Evolutionary conservation across 768 basidiomycete species (phyloP).

Genomic region (Leccinum uliginosum): DNA sequence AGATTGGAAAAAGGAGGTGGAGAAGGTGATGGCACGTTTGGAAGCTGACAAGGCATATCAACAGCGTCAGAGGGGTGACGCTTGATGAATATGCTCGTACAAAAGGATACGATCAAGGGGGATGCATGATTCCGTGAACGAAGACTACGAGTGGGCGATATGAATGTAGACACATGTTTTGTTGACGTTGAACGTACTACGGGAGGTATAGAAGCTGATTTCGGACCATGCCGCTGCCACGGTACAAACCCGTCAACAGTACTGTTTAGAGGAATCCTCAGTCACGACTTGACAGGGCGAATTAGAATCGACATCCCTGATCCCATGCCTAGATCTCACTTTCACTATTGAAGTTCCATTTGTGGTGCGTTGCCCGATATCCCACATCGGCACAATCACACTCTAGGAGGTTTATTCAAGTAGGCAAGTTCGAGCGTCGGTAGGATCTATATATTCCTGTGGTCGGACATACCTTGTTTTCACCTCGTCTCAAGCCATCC

Average conservation of each 20-base stretch:
- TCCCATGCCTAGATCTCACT: not conserved
- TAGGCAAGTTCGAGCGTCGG: not conserved
- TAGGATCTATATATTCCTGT: not conserved
- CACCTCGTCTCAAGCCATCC: not conserved
- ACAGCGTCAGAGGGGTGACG: not conserved
- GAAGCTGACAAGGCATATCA: constrained; percentile 38
- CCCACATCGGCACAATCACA: not conserved
- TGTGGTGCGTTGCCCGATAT: not conserved
- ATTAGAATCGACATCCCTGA: not conserved
- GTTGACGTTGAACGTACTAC: not conserved
- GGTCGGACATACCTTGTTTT: not conserved
- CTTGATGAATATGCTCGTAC: not conserved
- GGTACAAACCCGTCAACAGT: not conserved
- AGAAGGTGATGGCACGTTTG: constrained; percentile 53
- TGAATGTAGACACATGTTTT: not conserved
- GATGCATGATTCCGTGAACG: not conserved
- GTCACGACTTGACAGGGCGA: not conserved
- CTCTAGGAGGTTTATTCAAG: not conserved
- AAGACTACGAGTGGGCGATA: not conserved
- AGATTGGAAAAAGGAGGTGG: constrained; percentile 68
- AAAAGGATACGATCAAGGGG: not conserved
- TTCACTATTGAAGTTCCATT: not conserved
- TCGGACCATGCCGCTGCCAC: not conserved
- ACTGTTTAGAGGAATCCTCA: not conserved
- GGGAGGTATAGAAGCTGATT: not conserved